Conservation (phyloP, 345 rosid species). For the Corymbia maculata region DNA sequence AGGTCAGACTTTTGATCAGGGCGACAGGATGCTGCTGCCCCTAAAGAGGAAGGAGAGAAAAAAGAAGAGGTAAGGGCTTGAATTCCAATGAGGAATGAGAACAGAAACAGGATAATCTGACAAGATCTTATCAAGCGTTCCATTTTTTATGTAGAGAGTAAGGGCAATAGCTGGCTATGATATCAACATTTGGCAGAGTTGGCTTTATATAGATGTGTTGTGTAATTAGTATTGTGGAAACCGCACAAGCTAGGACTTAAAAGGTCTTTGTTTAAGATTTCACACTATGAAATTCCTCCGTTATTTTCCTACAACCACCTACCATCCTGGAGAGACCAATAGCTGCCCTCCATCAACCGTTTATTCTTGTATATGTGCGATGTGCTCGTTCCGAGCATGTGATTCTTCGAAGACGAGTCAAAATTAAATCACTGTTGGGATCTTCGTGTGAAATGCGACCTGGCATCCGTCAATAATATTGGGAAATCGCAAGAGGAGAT, state of each 20-base stretch:
- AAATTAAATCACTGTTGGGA: background rate
- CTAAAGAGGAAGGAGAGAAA: too few relatives aligned
- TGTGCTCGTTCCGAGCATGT: background rate
- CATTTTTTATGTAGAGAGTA: background rate
- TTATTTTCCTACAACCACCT: background rate
- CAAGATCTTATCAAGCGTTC: background rate
- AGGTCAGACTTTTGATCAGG: background rate
- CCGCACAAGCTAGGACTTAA: background rate
- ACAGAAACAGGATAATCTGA: background rate
- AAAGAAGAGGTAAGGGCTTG: background rate
- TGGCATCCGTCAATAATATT: background rate
- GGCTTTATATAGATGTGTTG: background rate
- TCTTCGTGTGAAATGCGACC: background rate
- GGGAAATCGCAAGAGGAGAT: background rate
- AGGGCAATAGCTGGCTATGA: background rate
- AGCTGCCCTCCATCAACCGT: background rate
- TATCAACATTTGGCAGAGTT: background rate
- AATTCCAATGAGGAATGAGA: background rate
- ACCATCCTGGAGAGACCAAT: background rate
- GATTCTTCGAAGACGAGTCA: background rate
- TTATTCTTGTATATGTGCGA: background rate
- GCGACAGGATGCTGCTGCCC: background rate
- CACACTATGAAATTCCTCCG: background rate
- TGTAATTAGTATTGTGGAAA: too few relatives aligned
- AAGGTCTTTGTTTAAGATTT: background rate